A percentile compares a stretch with the other conserved stretches of the same genome.
Conservation (phyloP, 2,329 filamentous ascomycete species). For the Alternaria longipes region DNA sequence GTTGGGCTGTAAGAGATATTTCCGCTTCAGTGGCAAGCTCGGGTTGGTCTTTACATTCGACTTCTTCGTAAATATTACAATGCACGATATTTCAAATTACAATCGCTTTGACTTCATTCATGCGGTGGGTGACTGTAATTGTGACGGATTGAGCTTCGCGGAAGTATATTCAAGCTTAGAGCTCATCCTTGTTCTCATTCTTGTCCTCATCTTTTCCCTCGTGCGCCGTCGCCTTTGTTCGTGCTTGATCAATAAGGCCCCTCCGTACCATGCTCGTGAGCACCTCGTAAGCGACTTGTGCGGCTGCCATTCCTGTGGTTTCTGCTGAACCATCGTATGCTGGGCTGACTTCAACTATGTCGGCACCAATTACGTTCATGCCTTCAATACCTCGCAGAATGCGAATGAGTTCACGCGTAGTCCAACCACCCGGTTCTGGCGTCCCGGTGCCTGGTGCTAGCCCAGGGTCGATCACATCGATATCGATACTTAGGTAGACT, state of each 20-base stretch:
- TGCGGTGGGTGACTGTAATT: neutral
- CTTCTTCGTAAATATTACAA: neutral
- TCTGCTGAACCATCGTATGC: constrained; percentile 84
- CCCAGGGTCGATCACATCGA: constrained; percentile 81
- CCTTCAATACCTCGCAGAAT: constrained; percentile 83
- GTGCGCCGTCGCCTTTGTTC: constrained; percentile 26
- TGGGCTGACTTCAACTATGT: constrained; percentile 88
- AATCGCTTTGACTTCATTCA: neutral
- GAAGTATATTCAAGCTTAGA: constrained; percentile 19
- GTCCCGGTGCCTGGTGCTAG: constrained; percentile 83
- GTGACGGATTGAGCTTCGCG: neutral
- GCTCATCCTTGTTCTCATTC: constrained; percentile 29
- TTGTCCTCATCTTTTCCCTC: constrained; percentile 40
- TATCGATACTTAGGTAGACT: constrained; percentile 83
- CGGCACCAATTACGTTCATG: constrained; percentile 86
- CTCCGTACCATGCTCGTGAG: constrained; percentile 77
- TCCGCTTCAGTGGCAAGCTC: neutral
- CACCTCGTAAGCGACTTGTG: constrained; percentile 87
- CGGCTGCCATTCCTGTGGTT: constrained; percentile 81
- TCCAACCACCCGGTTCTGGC: constrained; percentile 91
- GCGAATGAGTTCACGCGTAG: constrained; percentile 83
- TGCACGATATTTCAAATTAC: neutral
- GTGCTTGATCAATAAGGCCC: constrained; percentile 55
- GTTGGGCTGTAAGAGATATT: neutral
- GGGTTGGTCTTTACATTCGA: neutral